phyloP scores from a whole-genome alignment of 1,139 yeast genomes.

The Petasospora fabianii region DNA sequence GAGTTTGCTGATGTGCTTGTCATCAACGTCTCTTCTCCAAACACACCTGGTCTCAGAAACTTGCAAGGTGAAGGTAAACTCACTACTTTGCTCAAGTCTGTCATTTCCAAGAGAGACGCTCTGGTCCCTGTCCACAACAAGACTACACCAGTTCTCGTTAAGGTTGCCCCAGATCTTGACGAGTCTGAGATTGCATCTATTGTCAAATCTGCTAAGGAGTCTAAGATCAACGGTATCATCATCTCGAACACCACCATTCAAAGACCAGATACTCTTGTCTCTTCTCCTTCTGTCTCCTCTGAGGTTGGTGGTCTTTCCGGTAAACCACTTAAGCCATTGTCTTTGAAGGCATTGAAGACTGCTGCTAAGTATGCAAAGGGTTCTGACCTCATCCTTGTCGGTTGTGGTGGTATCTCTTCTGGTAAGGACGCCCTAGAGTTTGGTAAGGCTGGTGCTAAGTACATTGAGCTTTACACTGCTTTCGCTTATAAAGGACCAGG shows the following conservation, averaged over 20 bases:
- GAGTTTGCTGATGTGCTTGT: conserved; percentile 85
- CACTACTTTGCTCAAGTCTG: conserved; percentile 60
- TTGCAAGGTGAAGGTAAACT: conserved; percentile 77
- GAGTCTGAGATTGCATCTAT: conserved; percentile 80
- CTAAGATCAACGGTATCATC: conserved; percentile 87
- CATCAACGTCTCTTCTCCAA: conserved; percentile 92
- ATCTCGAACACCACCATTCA: conserved; percentile 88
- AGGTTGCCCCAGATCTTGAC: conserved; percentile 89
- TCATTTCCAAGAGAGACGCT: conserved; percentile 55
- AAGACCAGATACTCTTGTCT: conserved; percentile 57
- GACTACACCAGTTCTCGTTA: conserved; percentile 75
- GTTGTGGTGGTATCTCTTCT: conserved; percentile 88
- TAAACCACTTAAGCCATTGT: conserved; percentile 78
- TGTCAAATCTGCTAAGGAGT: conserved; percentile 72
- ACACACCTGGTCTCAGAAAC: conserved; percentile 91
- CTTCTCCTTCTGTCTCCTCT: conserved; percentile 43
- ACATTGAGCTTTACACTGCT: conserved; percentile 81
- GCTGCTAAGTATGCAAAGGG: conserved; percentile 77
- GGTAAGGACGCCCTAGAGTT: conserved; percentile 90
- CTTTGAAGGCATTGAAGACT: conserved; percentile 65
- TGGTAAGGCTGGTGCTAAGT: conserved; percentile 91
- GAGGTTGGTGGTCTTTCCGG: conserved; percentile 93
- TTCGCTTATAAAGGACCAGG: conserved; percentile 95
- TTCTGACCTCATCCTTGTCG: conserved; percentile 65
- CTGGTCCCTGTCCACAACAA: conserved; percentile 39